Evolutionary conservation across 352 stramenopile genomes (phyloP).

Genomic region (Phytophthora pseudosyringae): DNA sequence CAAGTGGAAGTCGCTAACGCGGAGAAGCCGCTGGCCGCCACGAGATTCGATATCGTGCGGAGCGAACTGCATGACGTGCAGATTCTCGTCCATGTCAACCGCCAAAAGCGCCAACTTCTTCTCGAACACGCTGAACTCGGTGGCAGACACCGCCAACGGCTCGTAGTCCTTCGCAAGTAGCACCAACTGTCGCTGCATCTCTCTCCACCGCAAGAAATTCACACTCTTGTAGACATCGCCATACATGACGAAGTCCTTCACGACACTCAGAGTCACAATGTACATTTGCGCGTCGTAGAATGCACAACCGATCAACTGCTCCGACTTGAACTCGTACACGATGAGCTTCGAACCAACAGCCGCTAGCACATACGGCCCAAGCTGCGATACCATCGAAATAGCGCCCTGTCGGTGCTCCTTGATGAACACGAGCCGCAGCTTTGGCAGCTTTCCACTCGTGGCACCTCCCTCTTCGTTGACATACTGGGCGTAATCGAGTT

Average conservation of each 20-base stretch:
- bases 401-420: constrained; percentile 88
- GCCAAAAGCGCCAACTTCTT: constrained; percentile 74
- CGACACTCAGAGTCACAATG: constrained; percentile 83
- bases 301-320: constrained; percentile 84
- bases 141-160: constrained; percentile 74
- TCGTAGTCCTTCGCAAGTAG: constrained; percentile 90
- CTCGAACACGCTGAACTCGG: constrained; percentile 87
- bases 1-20: constrained; percentile 85
- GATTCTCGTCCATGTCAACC: constrained; percentile 84
- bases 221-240: constrained; percentile 91
- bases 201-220: constrained; percentile 88
- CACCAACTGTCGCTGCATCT: constrained; percentile 81
- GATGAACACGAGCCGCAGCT: constrained; percentile 83
- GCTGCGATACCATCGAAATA: constrained; percentile 77
- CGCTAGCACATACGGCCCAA: constrained; percentile 85
- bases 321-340: constrained; percentile 90
- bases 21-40: constrained; percentile 80
- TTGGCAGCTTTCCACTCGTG: constrained; percentile 82
- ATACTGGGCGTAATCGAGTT: constrained; percentile 90
- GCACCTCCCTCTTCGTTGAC: constrained; percentile 73
- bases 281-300: constrained; percentile 91
- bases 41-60: constrained; percentile 87
- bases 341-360: constrained; percentile 89
- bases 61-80: constrained; percentile 89
- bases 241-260: constrained; percentile 90